phyloP scores from a whole-genome alignment of 2,329 filamentous ascomycete species.

The Aurifilum marmelostoma region DNA sequence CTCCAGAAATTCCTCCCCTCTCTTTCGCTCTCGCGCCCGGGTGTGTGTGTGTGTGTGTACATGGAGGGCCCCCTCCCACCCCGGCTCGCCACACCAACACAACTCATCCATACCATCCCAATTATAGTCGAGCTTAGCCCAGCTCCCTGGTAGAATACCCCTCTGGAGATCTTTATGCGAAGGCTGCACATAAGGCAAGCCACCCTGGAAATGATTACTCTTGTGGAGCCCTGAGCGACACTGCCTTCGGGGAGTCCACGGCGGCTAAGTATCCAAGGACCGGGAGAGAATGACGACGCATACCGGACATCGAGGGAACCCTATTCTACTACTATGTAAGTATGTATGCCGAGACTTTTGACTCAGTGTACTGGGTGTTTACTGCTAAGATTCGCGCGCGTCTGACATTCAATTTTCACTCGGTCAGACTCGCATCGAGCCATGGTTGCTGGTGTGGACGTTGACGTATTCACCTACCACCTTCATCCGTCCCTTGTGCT shows the following conservation, averaged over 20 bases:
- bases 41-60: background rate
- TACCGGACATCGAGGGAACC: conserved; percentile 12
- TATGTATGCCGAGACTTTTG: background rate
- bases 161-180: conserved; percentile 22
- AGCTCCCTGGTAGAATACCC: background rate
- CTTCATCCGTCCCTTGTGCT: no score
- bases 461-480: no score
- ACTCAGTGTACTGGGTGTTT: no score
- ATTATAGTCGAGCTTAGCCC: conserved; percentile 19
- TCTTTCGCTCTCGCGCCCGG: conserved; percentile 12
- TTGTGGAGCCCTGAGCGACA: conserved; percentile 8
- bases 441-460: background rate
- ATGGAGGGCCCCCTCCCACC: conserved; percentile 11
- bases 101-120: conserved; percentile 19
- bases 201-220: background rate
- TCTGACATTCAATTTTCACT: conserved; percentile 9
- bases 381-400: background rate
- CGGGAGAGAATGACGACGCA: background rate
- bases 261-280: background rate
- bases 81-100: conserved; percentile 9
- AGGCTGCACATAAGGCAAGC: background rate
- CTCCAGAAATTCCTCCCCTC: conserved; percentile 6
- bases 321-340: background rate
- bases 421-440: background rate
- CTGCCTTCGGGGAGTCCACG: background rate